Evolutionary conservation across 139 green algal species (phyloP).

Genomic region (Micractinium conductrix): DNA sequence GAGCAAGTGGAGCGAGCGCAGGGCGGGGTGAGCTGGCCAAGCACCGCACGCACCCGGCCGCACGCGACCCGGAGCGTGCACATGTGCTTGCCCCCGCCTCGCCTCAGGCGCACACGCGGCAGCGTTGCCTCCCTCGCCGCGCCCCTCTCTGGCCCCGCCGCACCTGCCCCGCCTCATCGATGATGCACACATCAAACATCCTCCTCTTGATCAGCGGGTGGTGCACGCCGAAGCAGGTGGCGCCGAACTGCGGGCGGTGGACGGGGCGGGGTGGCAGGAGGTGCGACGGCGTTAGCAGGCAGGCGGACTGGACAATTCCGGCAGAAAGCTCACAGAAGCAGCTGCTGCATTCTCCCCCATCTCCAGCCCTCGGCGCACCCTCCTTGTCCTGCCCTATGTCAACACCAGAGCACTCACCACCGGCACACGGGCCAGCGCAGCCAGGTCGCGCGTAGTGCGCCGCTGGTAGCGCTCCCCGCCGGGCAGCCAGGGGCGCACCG

Average conservation of each 20-base stretch:
- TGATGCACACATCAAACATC: constrained; percentile 93
- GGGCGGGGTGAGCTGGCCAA: not conserved
- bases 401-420: constrained; percentile 35
- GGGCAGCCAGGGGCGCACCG: constrained; percentile 59
- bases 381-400: too few relatives aligned
- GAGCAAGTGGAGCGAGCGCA: not conserved
- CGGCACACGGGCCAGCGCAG: constrained; percentile 10
- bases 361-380: too few relatives aligned
- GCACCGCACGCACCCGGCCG: too few relatives aligned
- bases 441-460: constrained; percentile 33
- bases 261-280: not conserved
- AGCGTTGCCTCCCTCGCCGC: too few relatives aligned
- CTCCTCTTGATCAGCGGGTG: constrained; percentile 69
- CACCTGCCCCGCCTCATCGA: constrained; percentile 96
- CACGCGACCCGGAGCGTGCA: too few relatives aligned
- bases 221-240: constrained; percentile 78
- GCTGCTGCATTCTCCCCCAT: too few relatives aligned
- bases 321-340: too few relatives aligned
- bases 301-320: too few relatives aligned
- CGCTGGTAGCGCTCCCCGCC: constrained; percentile 57
- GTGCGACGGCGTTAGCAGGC: too few relatives aligned
- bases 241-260: constrained; percentile 55
- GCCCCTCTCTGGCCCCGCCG: constrained; percentile 10
- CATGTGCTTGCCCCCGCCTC: not conserved
- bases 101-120: too few relatives aligned